Base-by-base conservation (phyloP, 768 basidiomycete genomes). In the Kwoniella bestiolae region DNA sequence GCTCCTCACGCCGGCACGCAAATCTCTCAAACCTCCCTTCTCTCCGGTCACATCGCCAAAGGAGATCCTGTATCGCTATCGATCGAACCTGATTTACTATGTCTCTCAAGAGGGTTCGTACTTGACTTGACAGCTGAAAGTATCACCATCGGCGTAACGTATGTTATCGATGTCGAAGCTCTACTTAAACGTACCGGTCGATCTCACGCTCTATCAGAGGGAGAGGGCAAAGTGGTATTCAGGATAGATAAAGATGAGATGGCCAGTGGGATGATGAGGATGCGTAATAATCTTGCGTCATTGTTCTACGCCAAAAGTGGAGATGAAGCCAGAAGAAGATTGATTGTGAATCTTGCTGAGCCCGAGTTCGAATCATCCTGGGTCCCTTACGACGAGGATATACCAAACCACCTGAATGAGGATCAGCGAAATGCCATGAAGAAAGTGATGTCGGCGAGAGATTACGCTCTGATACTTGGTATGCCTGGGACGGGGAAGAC, bases 401-500 rank as follows among this genome's bases (percentile, higher is more conserved):
- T 81, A 25, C 82, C 83, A 4, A 65, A 78, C 7, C 70, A 82
- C 45, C 83, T 97, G 18, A 97, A 97, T 73, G 68, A 80, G 0
- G 88, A 87, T 60, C 96, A 99, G 82, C 68, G 82, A 73, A 71
- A 79, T 6, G 95, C 94, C 1, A 85, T 95, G 79, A 80, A 82
- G 23, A 90, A 88, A 72, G 91, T 90, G 2, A 78, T 98, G 26
- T 82, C 84, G 5, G 92, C 96, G 1, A 83, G 86, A 63, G 94
- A 99, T 79, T 99, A 97, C 77, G 90, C 94, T 0, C 82, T 98
- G 62, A 86, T 99, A 28, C 84, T 98, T 6, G 96, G 96, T 16
- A 97, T 98, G 96, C 96, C 96, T 7, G 96, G 96, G 0, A 98
- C 95, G 3, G 95, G 96, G 7, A 99, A 99, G 82, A 96, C 95